Base-by-base conservation (phyloP, 495 filamentous ascomycete species). In the Parathielavia hyrcaniae region DNA sequence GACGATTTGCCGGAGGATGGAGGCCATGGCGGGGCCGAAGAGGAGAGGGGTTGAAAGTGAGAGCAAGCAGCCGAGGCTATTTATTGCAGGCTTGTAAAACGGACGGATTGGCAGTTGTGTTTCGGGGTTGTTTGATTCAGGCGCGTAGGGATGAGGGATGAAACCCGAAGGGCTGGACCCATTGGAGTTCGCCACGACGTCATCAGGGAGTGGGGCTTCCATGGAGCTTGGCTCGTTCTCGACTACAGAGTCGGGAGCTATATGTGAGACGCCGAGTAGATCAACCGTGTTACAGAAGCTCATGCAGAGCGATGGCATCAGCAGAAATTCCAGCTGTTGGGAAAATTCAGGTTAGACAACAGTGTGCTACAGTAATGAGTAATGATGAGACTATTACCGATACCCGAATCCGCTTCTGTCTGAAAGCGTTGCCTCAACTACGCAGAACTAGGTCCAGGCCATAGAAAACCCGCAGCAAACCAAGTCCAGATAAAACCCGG, bases 1-100 rank as follows among this genome's bases (percentile, higher is more conserved):
- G 58, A 83, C 77, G 50, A 83, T 75, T 62, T 81, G 78, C 46
- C 80, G 79, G 23, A 83, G 69, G 23, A 83, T 62, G 46, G 78
- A 80, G 38, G 78, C 70, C 80, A 83, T 82, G 48, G 7, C 7
- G 16, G 51, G 41, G 41, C 4, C 32, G 39, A 16, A 38, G 10
- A 8, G 10, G 35, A 14, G 9, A 38, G 10, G 10, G 35, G 35
- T 10, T 1, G 1, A 11, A 11, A 38, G 10, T 38, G 13, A 10
- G 13, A 38, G 35, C 1, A 11, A 14, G 23, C 19, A 12, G 44
- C 26, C 26, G 6, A 19, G 44, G 22, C 13, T 26, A 5, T 22
- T 2, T 46, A 4, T 46, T 13, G 6, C 26, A 30, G 3, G 26
- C 26, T 30, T 6, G 2, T 6, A 6, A 30, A 3, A 30, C 6